A percentile compares a stretch with the other conserved stretches of the same genome.
Conservation (phyloP, 208 protist genomes). For the Trypanosoma theileri region DNA sequence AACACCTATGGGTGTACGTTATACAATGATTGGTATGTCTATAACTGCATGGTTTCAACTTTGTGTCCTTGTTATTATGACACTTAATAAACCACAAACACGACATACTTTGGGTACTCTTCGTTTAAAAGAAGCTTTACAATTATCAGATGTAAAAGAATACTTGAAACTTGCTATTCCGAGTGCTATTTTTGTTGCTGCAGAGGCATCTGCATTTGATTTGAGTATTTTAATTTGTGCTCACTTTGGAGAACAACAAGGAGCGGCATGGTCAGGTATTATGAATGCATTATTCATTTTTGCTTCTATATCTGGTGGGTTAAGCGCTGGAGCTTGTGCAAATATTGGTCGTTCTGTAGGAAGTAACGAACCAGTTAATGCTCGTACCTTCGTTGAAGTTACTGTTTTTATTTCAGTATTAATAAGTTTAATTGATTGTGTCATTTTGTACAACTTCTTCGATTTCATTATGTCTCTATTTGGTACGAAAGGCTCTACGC, state of each 20-base stretch:
- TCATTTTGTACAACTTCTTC: slow-evolving; percentile 53
- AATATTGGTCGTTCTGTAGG: slow-evolving; percentile 84
- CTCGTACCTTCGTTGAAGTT: slow-evolving; percentile 59
- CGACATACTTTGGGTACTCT: slow-evolving; percentile 66
- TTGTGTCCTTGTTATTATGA: slow-evolving; percentile 56
- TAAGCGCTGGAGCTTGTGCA: slow-evolving; percentile 75
- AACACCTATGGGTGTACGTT: slow-evolving; percentile 73
- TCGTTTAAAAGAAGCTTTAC: slow-evolving; percentile 62
- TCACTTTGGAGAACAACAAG: slow-evolving; percentile 55
- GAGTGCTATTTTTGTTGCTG: slow-evolving; percentile 84
- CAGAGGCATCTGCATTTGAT: slow-evolving; percentile 85
- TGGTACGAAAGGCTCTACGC: slow-evolving; percentile 55
- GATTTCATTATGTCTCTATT: slow-evolving; percentile 74
- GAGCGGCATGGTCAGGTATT: slow-evolving; percentile 76
- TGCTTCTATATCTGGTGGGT: slow-evolving; percentile 60
- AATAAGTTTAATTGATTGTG: slow-evolving; percentile 51
- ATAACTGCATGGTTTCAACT: slow-evolving; percentile 81
- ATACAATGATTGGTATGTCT: slow-evolving; percentile 83
- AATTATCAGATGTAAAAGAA: slow-evolving; percentile 64
- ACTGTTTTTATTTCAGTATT: slow-evolving; percentile 41
- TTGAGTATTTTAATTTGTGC: slow-evolving; percentile 72
- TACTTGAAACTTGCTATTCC: slow-evolving; percentile 82
- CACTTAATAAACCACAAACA: slow-evolving; percentile 60
- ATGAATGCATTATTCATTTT: slow-evolving; percentile 84
- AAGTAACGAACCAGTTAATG: slow-evolving; percentile 48